Percentiles rank a stretch among this genome's conserved stretches.
These are phyloP conservation scores for Kazachstania taianensis DNA, from an alignment of 805 yeast genomes.

Conservation along the genomic window DNA sequence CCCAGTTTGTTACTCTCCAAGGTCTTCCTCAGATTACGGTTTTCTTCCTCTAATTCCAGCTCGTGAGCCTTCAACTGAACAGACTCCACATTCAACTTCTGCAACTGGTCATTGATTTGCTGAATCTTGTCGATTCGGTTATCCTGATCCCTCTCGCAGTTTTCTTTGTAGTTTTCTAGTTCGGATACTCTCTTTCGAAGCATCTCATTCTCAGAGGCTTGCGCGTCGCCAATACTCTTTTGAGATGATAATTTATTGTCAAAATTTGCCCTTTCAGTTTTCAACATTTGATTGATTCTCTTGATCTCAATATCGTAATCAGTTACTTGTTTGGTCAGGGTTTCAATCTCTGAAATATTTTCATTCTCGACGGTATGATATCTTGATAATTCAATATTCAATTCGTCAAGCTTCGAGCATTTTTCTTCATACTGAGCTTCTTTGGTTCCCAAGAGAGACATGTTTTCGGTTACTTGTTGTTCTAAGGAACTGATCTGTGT, in stretches of 20 bases:
- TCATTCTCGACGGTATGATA: conserved; percentile 7
- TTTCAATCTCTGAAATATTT: conserved; percentile 7
- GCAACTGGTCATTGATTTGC: conserved; percentile 22
- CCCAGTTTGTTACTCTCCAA: conserved; percentile 12
- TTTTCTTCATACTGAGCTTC: conserved; percentile 21
- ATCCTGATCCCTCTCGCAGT: conserved; percentile 13
- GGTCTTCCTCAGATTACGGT: conserved; percentile 15
- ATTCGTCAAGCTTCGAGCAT: conserved; percentile 4
- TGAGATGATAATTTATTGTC: conserved; percentile 32
- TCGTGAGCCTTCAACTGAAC: conserved; percentile 24
- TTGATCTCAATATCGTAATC: conserved; percentile 4
- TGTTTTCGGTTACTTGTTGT: conserved; percentile 19
- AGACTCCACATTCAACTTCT: conserved; percentile 24
- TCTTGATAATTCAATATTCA: conserved; percentile 8
- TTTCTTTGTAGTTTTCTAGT: conserved; percentile 13
- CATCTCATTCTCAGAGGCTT: conserved; percentile 23
- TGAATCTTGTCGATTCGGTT: conserved; percentile 13
- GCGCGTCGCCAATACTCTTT: conserved; percentile 25
- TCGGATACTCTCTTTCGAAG: conserved; percentile 15
- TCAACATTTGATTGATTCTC: conserved; percentile 12
- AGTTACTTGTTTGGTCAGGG: conserved; percentile 1
- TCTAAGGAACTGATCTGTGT: conserved; percentile 14
- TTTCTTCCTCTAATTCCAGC: conserved; percentile 21
- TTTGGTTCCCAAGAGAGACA: conserved; percentile 17
- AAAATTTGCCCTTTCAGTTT: conserved; percentile 18